Conservation (phyloP, 23 red algal species). For the Cyanidioschyzon merolae region DNA sequence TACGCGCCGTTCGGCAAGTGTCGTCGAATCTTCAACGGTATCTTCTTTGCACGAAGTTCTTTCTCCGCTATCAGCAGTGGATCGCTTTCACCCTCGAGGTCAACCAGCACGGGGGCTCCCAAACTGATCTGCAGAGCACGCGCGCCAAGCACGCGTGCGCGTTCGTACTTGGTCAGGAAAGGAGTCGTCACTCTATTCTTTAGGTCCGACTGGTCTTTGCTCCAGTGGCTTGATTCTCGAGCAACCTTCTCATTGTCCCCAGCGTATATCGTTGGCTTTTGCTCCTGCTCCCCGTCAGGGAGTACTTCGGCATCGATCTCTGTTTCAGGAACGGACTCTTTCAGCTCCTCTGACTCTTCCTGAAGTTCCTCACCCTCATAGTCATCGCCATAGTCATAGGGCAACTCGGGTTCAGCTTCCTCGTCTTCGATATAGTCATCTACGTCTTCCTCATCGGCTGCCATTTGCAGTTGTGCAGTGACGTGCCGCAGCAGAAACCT, state of each 20-base stretch:
- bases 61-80: slow-evolving; percentile 79
- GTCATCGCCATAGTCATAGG: background rate
- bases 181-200: slow-evolving; percentile 70
- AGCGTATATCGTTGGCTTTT: background rate
- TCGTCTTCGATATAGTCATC: background rate
- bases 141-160: slow-evolving; percentile 79
- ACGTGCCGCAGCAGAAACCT: no score
- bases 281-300: background rate
- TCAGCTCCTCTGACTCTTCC: background rate
- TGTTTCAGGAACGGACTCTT: background rate
- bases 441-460: background rate
- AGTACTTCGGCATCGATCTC: background rate
- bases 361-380: background rate
- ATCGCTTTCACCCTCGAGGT: slow-evolving; percentile 73
- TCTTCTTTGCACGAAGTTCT: slow-evolving; percentile 89
- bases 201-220: no score
- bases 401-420: background rate
- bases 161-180: slow-evolving; percentile 95
- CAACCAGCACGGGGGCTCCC: slow-evolving; percentile 87
- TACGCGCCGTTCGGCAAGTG: slow-evolving; percentile 83
- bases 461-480: background rate
- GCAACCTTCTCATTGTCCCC: no score
- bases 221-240: no score
- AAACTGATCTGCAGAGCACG: slow-evolving; percentile 82
- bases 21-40: slow-evolving; percentile 87